Base-by-base conservation (phyloP, 345 rosid species). In the Citrus mangshanensis region DNA sequence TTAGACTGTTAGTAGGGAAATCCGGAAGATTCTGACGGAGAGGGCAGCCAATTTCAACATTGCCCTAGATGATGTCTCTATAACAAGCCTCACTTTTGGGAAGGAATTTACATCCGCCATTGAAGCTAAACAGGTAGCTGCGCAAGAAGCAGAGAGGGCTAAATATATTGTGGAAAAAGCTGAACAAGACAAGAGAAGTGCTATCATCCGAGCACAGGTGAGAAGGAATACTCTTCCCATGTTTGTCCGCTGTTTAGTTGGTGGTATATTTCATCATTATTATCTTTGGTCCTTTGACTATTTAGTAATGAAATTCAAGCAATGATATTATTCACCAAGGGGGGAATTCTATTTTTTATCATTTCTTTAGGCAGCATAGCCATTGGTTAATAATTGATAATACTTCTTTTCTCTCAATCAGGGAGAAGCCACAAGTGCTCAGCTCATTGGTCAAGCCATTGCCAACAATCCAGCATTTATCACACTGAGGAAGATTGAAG, bases 351-450 rank as follows among this genome's bases (percentile, higher is more conserved):
- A 3, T 59, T 59, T 59, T 22, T 8, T 56, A 19, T 22, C 9
- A n/a, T 22, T 22, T 59, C 22, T 32, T 65, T 7, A 3, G 5
- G 14, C 51, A 9, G 42, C 22, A 13, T 24, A 16, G 1, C 21
- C 27, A 28, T 1, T 54, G 40, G 27, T 72, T 3, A 28, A 22
- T 73, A 37, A 46, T 46, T 46, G 51, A 13, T 46, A 46, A 46
- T 46, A 25, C 63, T 64, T 65, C 19, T 32, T 56, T 22, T 78
- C 40, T 34, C 61, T 79, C 68, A 77, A 69, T 82, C 81, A 95
- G 98, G 98, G 99, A 61, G 98, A 95, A 75, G 97, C 99, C 22
- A 92, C 87, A 37, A 93, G 97, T 91, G 98, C 97, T 51, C 90
- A 93, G 81, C 93, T 95, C 72, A 93, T 95, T 46, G 99, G 99